Evolutionary conservation across 805 yeast species (phyloP), one percentile per base, ranked within the genome.

Genomic region (Teunomyces aglyptinius): DNA sequence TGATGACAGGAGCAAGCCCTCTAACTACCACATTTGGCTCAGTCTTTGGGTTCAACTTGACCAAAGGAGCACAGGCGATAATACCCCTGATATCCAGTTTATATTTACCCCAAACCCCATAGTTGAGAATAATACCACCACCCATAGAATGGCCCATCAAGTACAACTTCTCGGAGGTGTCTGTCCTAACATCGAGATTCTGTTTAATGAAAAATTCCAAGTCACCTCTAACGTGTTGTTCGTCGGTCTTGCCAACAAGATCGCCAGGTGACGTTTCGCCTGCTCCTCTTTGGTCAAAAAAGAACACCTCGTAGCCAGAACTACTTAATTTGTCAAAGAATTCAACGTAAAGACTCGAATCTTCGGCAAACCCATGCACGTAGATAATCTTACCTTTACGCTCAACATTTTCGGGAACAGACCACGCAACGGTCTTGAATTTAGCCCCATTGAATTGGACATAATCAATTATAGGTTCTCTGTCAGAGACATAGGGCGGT

Each of bases 131-230:
- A 43, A 86, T 80, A 0, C 85, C 91, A 16, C 92, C 92, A 43
- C 96, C 96, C 91, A 87, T 85, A 7, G 90, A 85, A 53, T 83
- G 89, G 1, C 92, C 90, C 57, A 77, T 68, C 39, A 87, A 57
- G 54, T 70, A 75, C 27, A 85, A 54, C 50, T 77, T 77, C 41
- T 69, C 71, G 2, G 47, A 38, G 5, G 61, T 41, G 45, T 58
- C 62, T 10, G 45, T 44, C 33, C 64, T 50, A 24, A 69, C 68
- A 15, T 73, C 71, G 18, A 75, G 55, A 43, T 75, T 75, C 39
- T 58, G 58, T 46, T 77, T 67, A 45, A 83, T 63, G 61, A 86
- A 77, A 55, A 70, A 77, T 46, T 84, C 82, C 54, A 86, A 67
- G 58, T 83, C 91, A 20, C 74, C 69, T 57, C 78, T 81, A 1